Percentiles rank a stretch among this genome's conserved stretches.
These are phyloP conservation scores for Dianthus caryophyllus DNA, from an alignment of 148 eudicot species.

Conservation along the genomic window DNA sequence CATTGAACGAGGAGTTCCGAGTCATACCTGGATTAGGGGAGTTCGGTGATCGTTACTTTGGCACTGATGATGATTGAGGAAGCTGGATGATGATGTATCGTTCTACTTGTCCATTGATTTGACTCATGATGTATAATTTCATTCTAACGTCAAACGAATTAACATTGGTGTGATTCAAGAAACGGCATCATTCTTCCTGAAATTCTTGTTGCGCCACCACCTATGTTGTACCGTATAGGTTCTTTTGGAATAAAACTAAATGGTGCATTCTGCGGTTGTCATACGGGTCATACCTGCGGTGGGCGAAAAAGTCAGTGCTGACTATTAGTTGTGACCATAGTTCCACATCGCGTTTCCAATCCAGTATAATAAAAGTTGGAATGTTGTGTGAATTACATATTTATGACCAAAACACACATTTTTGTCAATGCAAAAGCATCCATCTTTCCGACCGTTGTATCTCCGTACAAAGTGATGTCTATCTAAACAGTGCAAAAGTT, in stretches of 20 bases:
- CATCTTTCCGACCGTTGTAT: too few relatives aligned
- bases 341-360: too few relatives aligned
- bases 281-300: too few relatives aligned
- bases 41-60: constrained; percentile 96
- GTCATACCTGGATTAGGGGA: constrained; percentile 96
- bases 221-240: not conserved
- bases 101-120: not conserved
- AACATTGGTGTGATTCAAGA: constrained; percentile 6
- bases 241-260: not conserved
- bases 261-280: not conserved
- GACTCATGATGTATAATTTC: constrained; percentile 6
- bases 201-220: too few relatives aligned
- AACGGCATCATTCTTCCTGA: not conserved
- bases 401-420: too few relatives aligned
- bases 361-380: too few relatives aligned
- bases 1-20: constrained; percentile 72
- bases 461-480: too few relatives aligned
- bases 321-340: too few relatives aligned
- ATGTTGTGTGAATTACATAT: too few relatives aligned
- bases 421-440: too few relatives aligned
- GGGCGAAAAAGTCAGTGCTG: too few relatives aligned
- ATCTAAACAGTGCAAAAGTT: too few relatives aligned
- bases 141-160: constrained; percentile 9
- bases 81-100: not conserved
- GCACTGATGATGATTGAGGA: constrained; percentile 80